A percentile compares a stretch with the other conserved stretches of the same genome.
Conservation (phyloP, 2,329 filamentous ascomycete genomes). For the Kalmusia sp. region DNA sequence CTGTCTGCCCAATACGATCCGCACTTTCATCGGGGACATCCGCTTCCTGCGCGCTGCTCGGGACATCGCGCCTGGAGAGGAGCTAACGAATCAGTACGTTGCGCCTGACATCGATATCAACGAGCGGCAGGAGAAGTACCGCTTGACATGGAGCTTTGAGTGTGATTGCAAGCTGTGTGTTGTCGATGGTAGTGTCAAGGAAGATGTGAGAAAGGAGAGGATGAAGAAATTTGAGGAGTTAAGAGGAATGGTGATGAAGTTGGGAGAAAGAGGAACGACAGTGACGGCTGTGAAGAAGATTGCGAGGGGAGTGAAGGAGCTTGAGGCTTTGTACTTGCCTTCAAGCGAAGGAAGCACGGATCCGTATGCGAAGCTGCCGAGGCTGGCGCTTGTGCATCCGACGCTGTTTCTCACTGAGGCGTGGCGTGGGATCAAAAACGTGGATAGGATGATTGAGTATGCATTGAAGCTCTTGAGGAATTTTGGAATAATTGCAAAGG, state of each 20-base stretch:
- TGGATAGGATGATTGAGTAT: conserved; percentile 28
- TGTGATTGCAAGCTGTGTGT: conserved; percentile 29
- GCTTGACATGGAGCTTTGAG: conserved; percentile 27
- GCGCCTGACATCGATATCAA: conserved; percentile 27
- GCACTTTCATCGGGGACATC: conserved; percentile 49
- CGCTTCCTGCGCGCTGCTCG: conserved; percentile 50
- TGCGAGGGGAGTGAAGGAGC: conserved; percentile 18
- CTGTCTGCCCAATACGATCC: conserved; percentile 47
- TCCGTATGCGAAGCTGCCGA: conserved; percentile 20
- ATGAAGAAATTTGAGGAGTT: conserved; percentile 25
- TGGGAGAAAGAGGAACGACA: conserved; percentile 20
- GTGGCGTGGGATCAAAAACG: conserved; percentile 25
- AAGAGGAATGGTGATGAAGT: conserved; percentile 23
- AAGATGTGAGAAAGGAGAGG: conserved; percentile 14
- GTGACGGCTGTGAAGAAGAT: conserved; percentile 32
- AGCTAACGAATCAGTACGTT: conserved; percentile 32
- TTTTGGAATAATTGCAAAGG: conserved; percentile 24
- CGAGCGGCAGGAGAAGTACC: conserved; percentile 23
- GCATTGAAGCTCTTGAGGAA: conserved; percentile 26
- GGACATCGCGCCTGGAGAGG: conserved; percentile 30
- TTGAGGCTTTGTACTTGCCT: conserved; percentile 23
- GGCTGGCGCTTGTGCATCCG: conserved; percentile 31
- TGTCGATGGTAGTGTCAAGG: conserved; percentile 14
- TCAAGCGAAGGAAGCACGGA: conserved; percentile 13
- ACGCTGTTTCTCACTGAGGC: conserved; percentile 31